Base-by-base conservation (phyloP, 2,329 filamentous ascomycete species). In the Amauroascus niger region DNA sequence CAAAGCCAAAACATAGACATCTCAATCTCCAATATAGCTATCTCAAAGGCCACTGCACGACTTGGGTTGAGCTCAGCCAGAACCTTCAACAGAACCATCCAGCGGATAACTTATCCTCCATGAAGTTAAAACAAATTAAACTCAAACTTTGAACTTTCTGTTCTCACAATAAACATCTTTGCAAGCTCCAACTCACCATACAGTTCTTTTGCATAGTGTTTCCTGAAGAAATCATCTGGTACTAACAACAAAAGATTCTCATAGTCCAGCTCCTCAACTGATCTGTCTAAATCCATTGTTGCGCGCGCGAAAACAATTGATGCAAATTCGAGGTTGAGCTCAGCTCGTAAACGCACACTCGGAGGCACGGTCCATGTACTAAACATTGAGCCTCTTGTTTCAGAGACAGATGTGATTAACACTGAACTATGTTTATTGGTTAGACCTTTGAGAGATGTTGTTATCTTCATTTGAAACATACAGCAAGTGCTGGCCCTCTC, bases 351-450 rank as follows among this genome's bases (percentile, higher is more conserved):
- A 44, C 11, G 40, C 22, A n/a, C 5, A 13, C 5, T 24, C 40
- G 40, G 40, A 44, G 40, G 40, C 22, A 26, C 40, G 13, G 8
- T 44, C 40, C 40, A 44, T 26, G 40, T 44, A 44, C 40, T 14
- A n/a, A 13, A 44, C 26, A 11, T 28, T 44, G 40, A 44, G 40
- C 22, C 40, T 7, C 14, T 44, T n/a, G 40, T 44, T 44, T 26
- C 40, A 6, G 40, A 44, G 40, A 44, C 40, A 28, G 40, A 44
- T 44, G 20, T 26, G 7, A 44, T 28, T 24, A 24, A 44, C 40
- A 44, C 40, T 3, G 40, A 44, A 44, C 22, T 44, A 44, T 44
- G 40, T 24, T 44, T 44, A 44, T 26, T 44, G 18, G 40, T 44
- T 44, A 44, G 40, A 26, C 22, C 40, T 7, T 44, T 44, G 40